phyloP scores from a whole-genome alignment of 2,329 filamentous ascomycete species.

The Pseudocercospora pini-densiflorae region DNA sequence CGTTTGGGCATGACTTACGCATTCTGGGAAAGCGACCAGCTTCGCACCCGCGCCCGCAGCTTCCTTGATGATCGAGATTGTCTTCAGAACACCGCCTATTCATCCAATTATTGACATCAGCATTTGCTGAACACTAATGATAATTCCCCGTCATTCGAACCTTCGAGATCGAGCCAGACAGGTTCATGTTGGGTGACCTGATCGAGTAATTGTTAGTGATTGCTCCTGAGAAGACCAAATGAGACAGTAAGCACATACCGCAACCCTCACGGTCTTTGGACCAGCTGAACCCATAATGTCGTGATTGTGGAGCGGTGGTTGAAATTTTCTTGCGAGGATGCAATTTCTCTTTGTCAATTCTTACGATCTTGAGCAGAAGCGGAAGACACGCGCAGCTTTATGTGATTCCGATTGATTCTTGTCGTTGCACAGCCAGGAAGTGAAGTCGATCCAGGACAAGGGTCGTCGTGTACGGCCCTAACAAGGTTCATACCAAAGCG shows the following conservation, averaged over 20 bases:
- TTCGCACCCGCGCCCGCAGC: constrained; percentile 59
- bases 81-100: constrained; percentile 49
- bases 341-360: neutral
- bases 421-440: neutral
- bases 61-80: constrained; percentile 60
- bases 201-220: neutral
- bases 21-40: constrained; percentile 56
- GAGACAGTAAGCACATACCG: constrained; percentile 14
- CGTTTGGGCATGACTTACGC: constrained; percentile 16
- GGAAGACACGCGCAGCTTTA: neutral
- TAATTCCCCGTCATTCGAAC: constrained; percentile 44
- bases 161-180: constrained; percentile 63
- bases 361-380: neutral
- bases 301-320: constrained; percentile 1
- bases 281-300: constrained; percentile 19
- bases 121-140: neutral
- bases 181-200: constrained; percentile 63
- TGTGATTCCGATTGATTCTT: neutral
- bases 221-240: neutral
- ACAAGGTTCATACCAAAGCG: neutral
- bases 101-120: neutral
- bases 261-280: constrained; percentile 28
- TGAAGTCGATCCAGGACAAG: neutral
- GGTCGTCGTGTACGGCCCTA: neutral
- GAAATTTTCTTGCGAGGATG: neutral